Evolutionary conservation across 2,329 filamentous ascomycete species (phyloP).

Genomic region (Akanthomyces dipterigenus): DNA sequence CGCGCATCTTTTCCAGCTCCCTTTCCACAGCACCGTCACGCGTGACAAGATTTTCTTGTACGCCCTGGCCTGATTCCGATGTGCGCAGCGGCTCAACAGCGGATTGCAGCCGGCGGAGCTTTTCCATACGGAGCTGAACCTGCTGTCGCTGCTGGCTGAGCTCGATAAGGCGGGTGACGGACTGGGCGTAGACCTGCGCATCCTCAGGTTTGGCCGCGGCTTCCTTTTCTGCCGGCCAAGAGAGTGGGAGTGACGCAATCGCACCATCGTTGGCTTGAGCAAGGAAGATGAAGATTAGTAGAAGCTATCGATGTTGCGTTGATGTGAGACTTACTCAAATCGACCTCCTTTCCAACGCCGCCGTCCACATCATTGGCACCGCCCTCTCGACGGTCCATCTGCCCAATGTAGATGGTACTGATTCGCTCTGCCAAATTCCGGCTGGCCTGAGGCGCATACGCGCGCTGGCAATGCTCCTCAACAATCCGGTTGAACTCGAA

Average conservation of each 20-base stretch:
- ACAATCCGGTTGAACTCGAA: slow-evolving; percentile 54
- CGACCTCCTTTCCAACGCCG: slow-evolving; percentile 32
- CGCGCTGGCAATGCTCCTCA: slow-evolving; percentile 57
- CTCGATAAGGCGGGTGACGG: slow-evolving; percentile 40
- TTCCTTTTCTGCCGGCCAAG: slow-evolving; percentile 39
- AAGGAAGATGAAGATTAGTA: background rate
- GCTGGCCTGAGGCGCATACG: slow-evolving; percentile 62
- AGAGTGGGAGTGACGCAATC: slow-evolving; percentile 39
- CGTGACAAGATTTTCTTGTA: slow-evolving; percentile 62
- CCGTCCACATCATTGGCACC: slow-evolving; percentile 30
- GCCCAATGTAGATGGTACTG: slow-evolving; percentile 53
- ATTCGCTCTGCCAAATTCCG: slow-evolving; percentile 69
- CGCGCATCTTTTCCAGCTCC: slow-evolving; percentile 60
- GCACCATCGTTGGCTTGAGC: slow-evolving; percentile 33
- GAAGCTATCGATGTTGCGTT: background rate
- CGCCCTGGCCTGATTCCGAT: slow-evolving; percentile 25
- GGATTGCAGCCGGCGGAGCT: slow-evolving; percentile 41
- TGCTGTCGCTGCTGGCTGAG: slow-evolving; percentile 36
- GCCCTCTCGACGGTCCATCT: slow-evolving; percentile 33
- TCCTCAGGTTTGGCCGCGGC: slow-evolving; percentile 34
- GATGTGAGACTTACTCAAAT: slow-evolving; percentile 33
- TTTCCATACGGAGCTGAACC: slow-evolving; percentile 35
- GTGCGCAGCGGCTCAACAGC: slow-evolving; percentile 39
- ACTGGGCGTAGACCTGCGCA: slow-evolving; percentile 44
- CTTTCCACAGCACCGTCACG: slow-evolving; percentile 57